Conservation (phyloP, 1,284 basidiomycete species). For the Marasmius oreades region DNA sequence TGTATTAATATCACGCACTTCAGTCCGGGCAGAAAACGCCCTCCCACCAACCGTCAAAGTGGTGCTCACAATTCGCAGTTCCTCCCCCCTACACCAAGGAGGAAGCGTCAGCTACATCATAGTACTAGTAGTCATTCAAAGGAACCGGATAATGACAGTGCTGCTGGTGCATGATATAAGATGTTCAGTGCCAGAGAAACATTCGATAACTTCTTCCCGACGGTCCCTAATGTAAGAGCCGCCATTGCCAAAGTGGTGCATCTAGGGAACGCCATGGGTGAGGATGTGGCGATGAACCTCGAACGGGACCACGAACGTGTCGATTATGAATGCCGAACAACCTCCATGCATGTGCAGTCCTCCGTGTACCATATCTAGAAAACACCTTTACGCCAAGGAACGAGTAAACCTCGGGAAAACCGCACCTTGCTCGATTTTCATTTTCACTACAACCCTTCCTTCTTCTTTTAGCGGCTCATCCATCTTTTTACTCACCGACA, state of each 20-base stretch:
- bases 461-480: neutral
- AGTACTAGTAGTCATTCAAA: neutral
- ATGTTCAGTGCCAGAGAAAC: neutral
- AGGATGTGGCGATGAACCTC: neutral
- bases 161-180: neutral
- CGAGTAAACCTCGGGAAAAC: neutral
- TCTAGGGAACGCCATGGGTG: neutral
- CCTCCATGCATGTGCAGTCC: neutral
- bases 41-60: conserved; percentile 1
- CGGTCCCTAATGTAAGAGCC: neutral
- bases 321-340: conserved; percentile 1
- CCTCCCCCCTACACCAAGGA: neutral
- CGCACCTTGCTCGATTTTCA: conserved; percentile 3
- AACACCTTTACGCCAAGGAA: neutral
- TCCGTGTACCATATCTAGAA: conserved; percentile 1
- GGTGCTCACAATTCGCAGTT: conserved; percentile 3
- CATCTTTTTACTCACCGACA: neutral
- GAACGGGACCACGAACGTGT: neutral
- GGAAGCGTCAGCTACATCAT: neutral
- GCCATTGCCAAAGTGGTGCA: neutral
- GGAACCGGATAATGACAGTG: neutral
- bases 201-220: neutral
- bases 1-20: neutral
- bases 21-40: conserved; percentile 1
- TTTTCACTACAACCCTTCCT: conserved; percentile 1